Base-by-base conservation (phyloP, 257 asterid genomes). In the Solanum sitiens region DNA sequence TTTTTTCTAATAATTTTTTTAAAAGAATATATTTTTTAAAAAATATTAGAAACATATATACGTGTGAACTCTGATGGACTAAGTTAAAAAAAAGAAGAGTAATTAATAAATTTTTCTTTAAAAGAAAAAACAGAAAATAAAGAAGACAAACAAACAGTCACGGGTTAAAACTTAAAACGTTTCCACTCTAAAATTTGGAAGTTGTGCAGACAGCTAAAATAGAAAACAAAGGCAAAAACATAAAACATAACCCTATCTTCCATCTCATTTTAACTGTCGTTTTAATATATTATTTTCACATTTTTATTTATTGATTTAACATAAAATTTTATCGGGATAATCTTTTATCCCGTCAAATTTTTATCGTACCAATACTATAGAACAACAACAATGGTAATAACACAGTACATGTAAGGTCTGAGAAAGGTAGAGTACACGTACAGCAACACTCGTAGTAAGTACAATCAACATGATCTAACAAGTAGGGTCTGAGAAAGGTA, bases 151-250 rank as follows among this genome's bases (percentile, higher is more conserved):
- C 68, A 80, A 30, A 80, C 39, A 18, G 32, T 82, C 70, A 82
- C 86, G 86, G 70, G 25, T 45, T 27, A 79, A 79, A 77, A 77
- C 84, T 79, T 27, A 79, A 79, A 44, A 77, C 65, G 40, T 77
- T 77, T 77, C 40, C 40, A 15, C 33, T 44, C 63, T 40, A 77
- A 33, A 45, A 35, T 44, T 79, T 79, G 40, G 30, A 80, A 80
- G 30, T 6, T 47, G 85, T 80, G 44, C 44, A 47, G 27, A 79
- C 40, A 77, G 4, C 4, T 72, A 25, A 14, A 14, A 25, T 42
- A 25, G 35, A n/a, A n/a, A 25, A 14, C 37, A 77, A 27, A 15
- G 35, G n/a, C 10, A 76, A 76, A 27, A 40, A n/a, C 37, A 40
- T 40, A 0, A 59, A 59, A 21, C 67, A 59, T 21, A 59, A 39